Evolutionary conservation across 148 eudicot species (phyloP), one percentile per base, ranked within the genome.

Genomic region (Tetragonia tetragonoides): DNA sequence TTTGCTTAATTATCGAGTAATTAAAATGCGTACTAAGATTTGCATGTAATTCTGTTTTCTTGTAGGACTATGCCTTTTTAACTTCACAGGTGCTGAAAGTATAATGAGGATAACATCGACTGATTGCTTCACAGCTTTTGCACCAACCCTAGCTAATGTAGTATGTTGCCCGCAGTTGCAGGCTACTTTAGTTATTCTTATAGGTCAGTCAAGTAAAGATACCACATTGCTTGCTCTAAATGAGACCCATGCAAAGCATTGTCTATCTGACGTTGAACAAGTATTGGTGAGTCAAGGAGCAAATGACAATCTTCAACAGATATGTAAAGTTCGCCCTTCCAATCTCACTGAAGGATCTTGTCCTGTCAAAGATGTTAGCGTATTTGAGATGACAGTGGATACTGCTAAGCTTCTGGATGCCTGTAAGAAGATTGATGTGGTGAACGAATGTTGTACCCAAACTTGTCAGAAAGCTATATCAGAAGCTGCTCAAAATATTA

Each of bases 81-180:
- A 93, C 84, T 95, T 93, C 84, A 79, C 83, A 4, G 89, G 89
- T 49, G 86, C 89, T 11, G 87, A 88, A 64, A 86, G 75, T 68
- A 84, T 93, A 82, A 87, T 95, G 93, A 85, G 81, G 60, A 81
- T 83, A 75, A 88, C 99, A 78, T 83, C 99, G 67, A 85, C 87
- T 28, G 97, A 95, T 82, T 95, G 99, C 81, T 82, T 87, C 66
- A 83, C 90, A 21, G 73, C 81, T 41, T 87, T 93, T 73, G 97
- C 97, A 1, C 90, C 90, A 60, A 81, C 78, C 75, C 83, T 95
- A 10, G 99, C 97, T 24, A 95, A 95, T 78, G 97, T 93, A 20
- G 87, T 95, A 70, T 95, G 99, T 75, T 95, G 99, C 81, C 99
- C 99, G 0, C 97, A 95, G 78, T 82, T 95, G 74, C 97, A 93